Base-by-base conservation (phyloP, 768 basidiomycete genomes). In the Termitomyces heimii region DNA sequence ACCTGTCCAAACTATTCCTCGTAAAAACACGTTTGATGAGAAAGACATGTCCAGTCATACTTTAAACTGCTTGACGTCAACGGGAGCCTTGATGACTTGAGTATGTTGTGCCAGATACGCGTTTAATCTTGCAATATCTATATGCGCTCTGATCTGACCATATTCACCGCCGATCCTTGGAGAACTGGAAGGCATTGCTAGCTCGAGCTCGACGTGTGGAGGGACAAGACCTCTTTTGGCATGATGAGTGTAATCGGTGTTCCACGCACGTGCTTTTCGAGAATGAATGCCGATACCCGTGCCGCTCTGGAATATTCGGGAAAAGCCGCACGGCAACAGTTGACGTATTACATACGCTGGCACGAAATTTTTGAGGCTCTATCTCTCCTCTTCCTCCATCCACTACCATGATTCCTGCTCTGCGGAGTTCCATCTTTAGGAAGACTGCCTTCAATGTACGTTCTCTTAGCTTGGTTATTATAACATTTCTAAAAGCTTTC, bases 51-150 rank as follows among this genome's bases (percentile, higher is more conserved):
- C 12, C 34, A 8, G 34, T 69, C 82, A 53, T 71, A 92, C 92
- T 74, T 92, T 92, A 80, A 98, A 98, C 71, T 98, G 96, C 76
- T 94, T 90, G 32, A 97, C 83, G 20, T 76, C 72, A 18, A 96
- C 82, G 0, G 92, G 90, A 2, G 82, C 70, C 48, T 73, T 72
- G 53, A 94, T 78, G 0, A 69, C 73, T 14, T 77, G 70, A 8
- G 88, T 82, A 64, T 82, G 72, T 53, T 73, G 67, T 53, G 73
- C 66, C 60, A 98, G 80, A 69, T 90, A 94, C 24, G 67, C 66
- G 61, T 88, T 87, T 54, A 94, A 77, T 54, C 73, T 81, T 35
- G 71, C 74, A 31, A 85, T 66, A 64, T 92, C 82, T 62, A 94
- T 86, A 49, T 68, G 76, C 10, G 91, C 85, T 46, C 91, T 81